These are phyloP conservation scores for Leccinum pachyderme DNA, from an alignment of 1,284 basidiomycete genomes.

Conservation along the genomic window DNA sequence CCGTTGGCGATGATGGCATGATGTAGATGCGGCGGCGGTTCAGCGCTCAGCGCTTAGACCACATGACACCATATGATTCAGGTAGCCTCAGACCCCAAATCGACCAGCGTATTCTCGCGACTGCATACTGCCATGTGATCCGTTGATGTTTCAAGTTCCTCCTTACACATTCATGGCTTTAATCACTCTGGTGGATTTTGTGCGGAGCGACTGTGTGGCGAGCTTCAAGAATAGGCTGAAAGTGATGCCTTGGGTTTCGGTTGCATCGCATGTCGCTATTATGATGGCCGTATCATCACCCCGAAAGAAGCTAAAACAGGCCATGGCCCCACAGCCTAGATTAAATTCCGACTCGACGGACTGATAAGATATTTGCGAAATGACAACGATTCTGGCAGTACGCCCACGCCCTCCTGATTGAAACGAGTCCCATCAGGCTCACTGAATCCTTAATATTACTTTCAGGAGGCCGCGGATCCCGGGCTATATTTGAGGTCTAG, in stretches of 20 bases:
- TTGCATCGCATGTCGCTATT: background rate
- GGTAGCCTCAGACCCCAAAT: too few species aligned
- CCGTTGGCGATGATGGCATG: too few species aligned
- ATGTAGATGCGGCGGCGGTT: too few species aligned
- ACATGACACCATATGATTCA: too few species aligned
- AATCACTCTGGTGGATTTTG: background rate
- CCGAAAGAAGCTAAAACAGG: background rate
- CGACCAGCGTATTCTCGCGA: background rate
- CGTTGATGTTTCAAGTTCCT: background rate
- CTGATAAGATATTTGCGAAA: background rate
- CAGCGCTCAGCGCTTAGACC: too few species aligned
- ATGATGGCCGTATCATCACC: background rate
- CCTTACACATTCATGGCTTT: background rate
- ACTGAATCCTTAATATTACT: background rate
- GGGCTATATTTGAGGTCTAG: background rate
- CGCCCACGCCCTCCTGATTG: background rate
- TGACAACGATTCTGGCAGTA: background rate
- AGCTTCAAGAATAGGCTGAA: too few species aligned
- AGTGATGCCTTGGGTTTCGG: background rate
- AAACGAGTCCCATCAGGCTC: background rate
- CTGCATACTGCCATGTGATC: background rate
- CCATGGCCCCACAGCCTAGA: background rate
- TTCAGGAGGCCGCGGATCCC: background rate
- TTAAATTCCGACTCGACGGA: background rate
- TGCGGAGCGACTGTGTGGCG: background rate